These are phyloP conservation scores for Echinochloa phyllopogon DNA, from an alignment of 176 grass and related monocot species.

Conservation along the genomic window DNA sequence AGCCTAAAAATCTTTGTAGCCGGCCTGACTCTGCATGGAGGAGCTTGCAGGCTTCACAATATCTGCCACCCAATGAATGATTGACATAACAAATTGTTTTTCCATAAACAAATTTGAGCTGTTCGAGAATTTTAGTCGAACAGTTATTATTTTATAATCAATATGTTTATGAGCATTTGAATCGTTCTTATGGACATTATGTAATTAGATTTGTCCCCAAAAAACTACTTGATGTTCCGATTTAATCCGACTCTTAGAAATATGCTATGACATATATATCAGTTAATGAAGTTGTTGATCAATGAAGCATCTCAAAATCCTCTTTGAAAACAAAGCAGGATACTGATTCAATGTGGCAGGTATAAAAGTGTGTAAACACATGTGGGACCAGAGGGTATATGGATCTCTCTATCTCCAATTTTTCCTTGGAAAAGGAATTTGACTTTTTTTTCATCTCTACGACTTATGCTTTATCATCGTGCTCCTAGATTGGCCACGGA, in stretches of 20 bases:
- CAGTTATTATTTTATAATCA: no score
- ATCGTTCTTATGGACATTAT: no score
- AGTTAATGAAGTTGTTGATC: neutral
- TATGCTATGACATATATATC: no score
- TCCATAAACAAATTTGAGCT: neutral
- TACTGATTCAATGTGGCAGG: neutral
- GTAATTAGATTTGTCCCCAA: no score
- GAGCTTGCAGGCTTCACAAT: neutral
- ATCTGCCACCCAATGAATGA: neutral
- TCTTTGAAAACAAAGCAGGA: neutral
- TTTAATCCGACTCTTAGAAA: no score
- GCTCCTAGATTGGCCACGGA: conserved; percentile 10
- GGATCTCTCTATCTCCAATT: conserved; percentile 36
- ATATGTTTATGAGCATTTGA: no score
- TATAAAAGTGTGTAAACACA: conserved; percentile 6
- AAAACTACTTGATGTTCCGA: no score
- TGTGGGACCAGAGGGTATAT: conserved; percentile 13
- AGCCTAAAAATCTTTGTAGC: neutral
- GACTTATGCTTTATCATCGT: conserved; percentile 26
- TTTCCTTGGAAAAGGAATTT: conserved; percentile 50
- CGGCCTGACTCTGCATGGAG: neutral
- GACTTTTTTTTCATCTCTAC: neutral
- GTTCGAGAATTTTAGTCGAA: neutral
- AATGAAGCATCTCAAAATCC: neutral
- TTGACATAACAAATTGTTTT: neutral